These are phyloP conservation scores for Diophrys sp. DNA, from an alignment of 73 alveolate genomes.

Conservation along the genomic window DNA sequence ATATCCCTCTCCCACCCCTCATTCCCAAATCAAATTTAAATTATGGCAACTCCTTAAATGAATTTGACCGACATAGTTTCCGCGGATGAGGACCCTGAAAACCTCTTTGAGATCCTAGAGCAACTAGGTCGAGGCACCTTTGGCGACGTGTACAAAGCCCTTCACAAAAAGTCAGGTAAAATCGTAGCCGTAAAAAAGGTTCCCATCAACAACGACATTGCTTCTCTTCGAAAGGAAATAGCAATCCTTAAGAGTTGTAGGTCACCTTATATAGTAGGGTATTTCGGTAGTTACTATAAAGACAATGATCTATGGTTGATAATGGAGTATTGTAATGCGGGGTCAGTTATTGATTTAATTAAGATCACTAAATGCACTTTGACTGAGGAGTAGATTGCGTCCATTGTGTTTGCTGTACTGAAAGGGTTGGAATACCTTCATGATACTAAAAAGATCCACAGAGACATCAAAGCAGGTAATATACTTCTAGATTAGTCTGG, in stretches of 20 bases:
- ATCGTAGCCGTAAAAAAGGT: slow-evolving; percentile 89
- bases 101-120: slow-evolving; percentile 68
- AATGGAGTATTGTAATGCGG: slow-evolving; percentile 96
- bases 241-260: slow-evolving; percentile 90
- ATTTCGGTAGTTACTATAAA: slow-evolving; percentile 86
- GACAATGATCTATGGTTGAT: slow-evolving; percentile 94
- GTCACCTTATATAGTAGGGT: slow-evolving; percentile 87
- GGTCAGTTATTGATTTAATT: slow-evolving; percentile 90
- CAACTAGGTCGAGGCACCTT: slow-evolving; percentile 77
- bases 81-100: slow-evolving; percentile 63
- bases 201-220: slow-evolving; percentile 27
- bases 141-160: slow-evolving; percentile 92
- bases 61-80: neutral
- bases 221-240: slow-evolving; percentile 77
- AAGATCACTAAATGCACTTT: slow-evolving; percentile 86
- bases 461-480: slow-evolving; percentile 99
- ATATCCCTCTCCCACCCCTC: no score
- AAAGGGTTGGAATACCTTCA: slow-evolving; percentile 95
- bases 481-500: slow-evolving; percentile 91
- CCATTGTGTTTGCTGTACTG: slow-evolving; percentile 83
- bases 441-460: slow-evolving; percentile 89
- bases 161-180: slow-evolving; percentile 77
- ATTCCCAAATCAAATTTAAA: no score
- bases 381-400: slow-evolving; percentile 91
- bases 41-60: no score